These are phyloP conservation scores for Plasmodium billcollinsi DNA, from an alignment of 169 alveolate species.

Conservation along the genomic window DNA sequence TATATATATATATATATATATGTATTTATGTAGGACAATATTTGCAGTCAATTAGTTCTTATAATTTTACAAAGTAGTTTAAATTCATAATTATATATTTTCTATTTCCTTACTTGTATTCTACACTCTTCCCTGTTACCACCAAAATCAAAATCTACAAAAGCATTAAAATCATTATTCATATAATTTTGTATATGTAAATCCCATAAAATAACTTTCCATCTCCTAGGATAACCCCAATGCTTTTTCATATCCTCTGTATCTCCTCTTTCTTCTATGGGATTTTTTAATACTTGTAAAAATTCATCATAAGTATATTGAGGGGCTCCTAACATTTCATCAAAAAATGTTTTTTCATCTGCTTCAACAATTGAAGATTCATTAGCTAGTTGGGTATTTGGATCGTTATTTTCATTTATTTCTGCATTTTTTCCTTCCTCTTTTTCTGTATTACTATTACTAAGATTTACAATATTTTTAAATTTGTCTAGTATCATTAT, in stretches of 20 bases:
- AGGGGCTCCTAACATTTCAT: conserved; percentile 82
- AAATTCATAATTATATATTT: too few species aligned
- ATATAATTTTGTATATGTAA: conserved; percentile 80
- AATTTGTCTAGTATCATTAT: conserved; percentile 44
- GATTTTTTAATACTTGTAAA: conserved; percentile 78
- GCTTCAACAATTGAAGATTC: conserved; percentile 34
- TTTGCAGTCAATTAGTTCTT: too few species aligned
- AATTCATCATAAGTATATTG: conserved; percentile 84
- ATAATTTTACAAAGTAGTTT: too few species aligned
- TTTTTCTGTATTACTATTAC: conserved; percentile 20
- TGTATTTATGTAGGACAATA: too few species aligned
- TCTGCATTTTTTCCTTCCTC: conserved; percentile 46
- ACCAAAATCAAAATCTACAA: conserved; percentile 86
- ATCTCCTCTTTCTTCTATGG: conserved; percentile 83
- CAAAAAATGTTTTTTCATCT: conserved; percentile 78
- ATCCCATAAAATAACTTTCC: conserved; percentile 83
- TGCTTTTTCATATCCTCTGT: conserved; percentile 80
- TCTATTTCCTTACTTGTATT: conserved; percentile 65
- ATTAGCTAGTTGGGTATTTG: not conserved
- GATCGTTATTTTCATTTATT: conserved; percentile 33
- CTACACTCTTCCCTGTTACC: conserved; percentile 86
- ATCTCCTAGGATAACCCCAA: conserved; percentile 85
- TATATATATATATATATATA: too few species aligned
- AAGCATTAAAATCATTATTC: conserved; percentile 80
- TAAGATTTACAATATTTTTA: conserved; percentile 50